Percentiles rank a stretch among this genome's conserved stretches.
Evolutionary conservation across 768 basidiomycete species (phyloP).

Genomic region (Xanthoconium stramineum): DNA sequence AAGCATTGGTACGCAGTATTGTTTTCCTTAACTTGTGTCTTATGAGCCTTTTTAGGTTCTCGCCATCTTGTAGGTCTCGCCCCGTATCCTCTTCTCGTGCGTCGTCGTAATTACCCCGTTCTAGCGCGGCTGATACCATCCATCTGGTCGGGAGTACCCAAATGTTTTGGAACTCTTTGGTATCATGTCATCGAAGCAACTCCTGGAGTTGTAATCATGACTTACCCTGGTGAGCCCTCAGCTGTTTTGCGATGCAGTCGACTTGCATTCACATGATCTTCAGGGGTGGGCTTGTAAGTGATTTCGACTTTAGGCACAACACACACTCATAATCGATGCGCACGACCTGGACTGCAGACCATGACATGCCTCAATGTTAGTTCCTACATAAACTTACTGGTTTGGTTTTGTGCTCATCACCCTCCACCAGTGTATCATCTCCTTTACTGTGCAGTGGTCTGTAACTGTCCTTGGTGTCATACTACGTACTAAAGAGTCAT

Average conservation of each 20-base stretch:
- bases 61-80: not conserved
- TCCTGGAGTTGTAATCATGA: not conserved
- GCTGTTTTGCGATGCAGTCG: not conserved
- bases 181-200: not conserved
- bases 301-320: too few species aligned
- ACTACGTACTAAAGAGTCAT: not conserved
- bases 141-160: conserved; percentile 6
- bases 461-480: not conserved
- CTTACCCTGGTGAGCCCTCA: conserved; percentile 4
- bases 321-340: not conserved
- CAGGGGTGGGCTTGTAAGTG: conserved; percentile 14
- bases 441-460: conserved; percentile 6
- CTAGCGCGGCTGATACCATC: conserved; percentile 2
- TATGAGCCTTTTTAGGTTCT: not conserved
- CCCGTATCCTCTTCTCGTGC: not conserved
- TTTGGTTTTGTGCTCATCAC: not conserved
- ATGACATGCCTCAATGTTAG: conserved; percentile 5
- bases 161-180: conserved; percentile 5
- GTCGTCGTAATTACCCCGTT: not conserved
- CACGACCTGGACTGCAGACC: not conserved
- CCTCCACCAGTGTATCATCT: not conserved
- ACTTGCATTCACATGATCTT: not conserved
- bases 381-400: too few species aligned
- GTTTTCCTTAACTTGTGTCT: not conserved
- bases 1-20: not conserved